These are phyloP conservation scores for Capsaspora owczarzaki DNA, from an alignment of 78 protist species.

Conservation along the genomic window DNA sequence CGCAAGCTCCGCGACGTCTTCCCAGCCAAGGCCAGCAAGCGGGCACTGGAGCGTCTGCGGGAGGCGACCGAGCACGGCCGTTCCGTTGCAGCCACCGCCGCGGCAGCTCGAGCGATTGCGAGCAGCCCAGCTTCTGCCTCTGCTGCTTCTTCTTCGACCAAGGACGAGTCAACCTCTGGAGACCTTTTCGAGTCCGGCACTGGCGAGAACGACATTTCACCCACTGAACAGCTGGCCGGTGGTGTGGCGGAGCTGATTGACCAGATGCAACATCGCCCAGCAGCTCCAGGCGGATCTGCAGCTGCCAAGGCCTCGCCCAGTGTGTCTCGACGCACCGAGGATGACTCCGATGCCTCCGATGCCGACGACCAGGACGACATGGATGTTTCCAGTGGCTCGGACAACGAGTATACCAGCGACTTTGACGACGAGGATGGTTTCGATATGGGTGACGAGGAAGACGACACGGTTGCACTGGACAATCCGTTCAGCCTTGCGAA, in stretches of 20 bases:
- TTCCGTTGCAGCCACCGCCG: no score
- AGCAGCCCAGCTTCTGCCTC: background rate
- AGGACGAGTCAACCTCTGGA: background rate
- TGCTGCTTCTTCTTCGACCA: background rate
- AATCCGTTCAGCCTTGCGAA: no score
- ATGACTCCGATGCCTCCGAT: background rate
- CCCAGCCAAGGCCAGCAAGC: no score
- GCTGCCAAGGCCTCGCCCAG: no score
- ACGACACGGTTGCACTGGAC: background rate
- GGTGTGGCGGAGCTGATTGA: no score
- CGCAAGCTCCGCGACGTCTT: constrained; percentile 38
- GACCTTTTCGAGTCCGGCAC: background rate
- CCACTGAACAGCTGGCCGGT: no score
- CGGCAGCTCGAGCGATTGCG: no score
- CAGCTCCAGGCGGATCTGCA: no score
- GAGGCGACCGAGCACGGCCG: no score
- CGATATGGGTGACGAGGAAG: constrained; percentile 15
- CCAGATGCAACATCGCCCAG: no score
- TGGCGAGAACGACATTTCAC: background rate
- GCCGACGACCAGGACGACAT: constrained; percentile 30
- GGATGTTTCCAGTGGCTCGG: constrained; percentile 11
- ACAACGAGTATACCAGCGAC: constrained; percentile 6
- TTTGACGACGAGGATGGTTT: constrained; percentile 10
- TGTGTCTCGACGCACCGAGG: no score
- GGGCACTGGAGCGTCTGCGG: no score